phyloP scores from a whole-genome alignment of 352 stramenopile genomes.

The Peronospora belbahrii region DNA sequence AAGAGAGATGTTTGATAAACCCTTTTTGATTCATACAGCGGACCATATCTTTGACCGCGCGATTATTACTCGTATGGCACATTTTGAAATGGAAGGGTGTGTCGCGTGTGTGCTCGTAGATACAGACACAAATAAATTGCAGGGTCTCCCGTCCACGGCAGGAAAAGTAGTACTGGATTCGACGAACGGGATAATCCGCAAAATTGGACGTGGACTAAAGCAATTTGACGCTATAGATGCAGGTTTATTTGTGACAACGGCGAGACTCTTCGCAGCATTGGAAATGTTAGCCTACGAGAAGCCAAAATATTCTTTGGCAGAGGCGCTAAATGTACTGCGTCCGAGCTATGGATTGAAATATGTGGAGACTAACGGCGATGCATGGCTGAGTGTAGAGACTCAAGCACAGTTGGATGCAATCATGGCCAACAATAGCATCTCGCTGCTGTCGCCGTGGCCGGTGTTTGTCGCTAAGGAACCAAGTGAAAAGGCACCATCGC shows the following conservation, averaged over 20 bases:
- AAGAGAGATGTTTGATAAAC: conserved; percentile 69
- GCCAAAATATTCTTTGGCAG: conserved; percentile 75
- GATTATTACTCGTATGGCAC: conserved; percentile 57
- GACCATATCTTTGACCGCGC: conserved; percentile 81
- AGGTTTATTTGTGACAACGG: conserved; percentile 65
- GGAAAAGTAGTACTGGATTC: conserved; percentile 59
- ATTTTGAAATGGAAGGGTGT: conserved; percentile 63
- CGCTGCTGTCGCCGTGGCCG: conserved; percentile 58
- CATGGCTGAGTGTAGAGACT: conserved; percentile 78
- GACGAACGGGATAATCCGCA: conserved; percentile 38
- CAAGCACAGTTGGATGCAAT: conserved; percentile 57
- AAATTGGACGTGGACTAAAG: conserved; percentile 63
- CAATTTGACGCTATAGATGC: conserved; percentile 73
- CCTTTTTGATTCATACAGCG: conserved; percentile 81
- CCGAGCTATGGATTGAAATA: conserved; percentile 75
- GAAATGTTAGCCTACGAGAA: conserved; percentile 81
- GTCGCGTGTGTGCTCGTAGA: conserved; percentile 75
- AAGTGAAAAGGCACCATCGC: conserved; percentile 4
- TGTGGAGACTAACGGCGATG: conserved; percentile 45
- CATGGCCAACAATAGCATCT: conserved; percentile 47
- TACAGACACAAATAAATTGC: conserved; percentile 49
- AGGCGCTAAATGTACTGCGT: conserved; percentile 74
- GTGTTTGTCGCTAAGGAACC: conserved; percentile 73
- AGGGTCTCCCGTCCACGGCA: conserved; percentile 50
- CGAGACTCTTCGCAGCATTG: conserved; percentile 65